These are phyloP conservation scores for Xerocomellus dryophilus DNA, from an alignment of 768 basidiomycete species.

Conservation along the genomic window DNA sequence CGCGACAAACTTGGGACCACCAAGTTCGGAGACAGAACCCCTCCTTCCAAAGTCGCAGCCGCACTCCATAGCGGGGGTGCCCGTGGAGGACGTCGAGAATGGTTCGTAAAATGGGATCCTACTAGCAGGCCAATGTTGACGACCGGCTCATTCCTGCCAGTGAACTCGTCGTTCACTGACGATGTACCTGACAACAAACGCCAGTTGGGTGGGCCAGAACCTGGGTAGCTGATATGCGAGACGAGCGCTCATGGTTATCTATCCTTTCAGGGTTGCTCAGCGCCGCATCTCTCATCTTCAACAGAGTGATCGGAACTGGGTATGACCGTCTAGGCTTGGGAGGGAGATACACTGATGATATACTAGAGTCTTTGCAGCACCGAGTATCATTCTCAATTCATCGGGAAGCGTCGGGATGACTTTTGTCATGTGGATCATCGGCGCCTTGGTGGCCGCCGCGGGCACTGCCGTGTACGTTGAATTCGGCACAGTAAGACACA, in stretches of 20 bases:
- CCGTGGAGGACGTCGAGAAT: slow-evolving; percentile 5
- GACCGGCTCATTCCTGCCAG: slow-evolving; percentile 1
- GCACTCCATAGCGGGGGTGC: background rate
- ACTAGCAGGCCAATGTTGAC: background rate
- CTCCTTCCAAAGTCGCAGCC: slow-evolving; percentile 11
- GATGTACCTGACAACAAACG: slow-evolving; percentile 48
- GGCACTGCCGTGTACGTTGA: slow-evolving; percentile 76
- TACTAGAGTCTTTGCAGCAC: slow-evolving; percentile 65
- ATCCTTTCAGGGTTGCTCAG: slow-evolving; percentile 35
- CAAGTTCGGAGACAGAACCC: slow-evolving; percentile 21
- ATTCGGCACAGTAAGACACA: slow-evolving; percentile 57
- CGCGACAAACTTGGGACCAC: background rate
- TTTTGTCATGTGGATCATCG: slow-evolving; percentile 68
- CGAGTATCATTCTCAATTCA: slow-evolving; percentile 61
- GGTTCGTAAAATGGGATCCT: slow-evolving; percentile 10
- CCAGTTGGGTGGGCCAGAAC: slow-evolving; percentile 49
- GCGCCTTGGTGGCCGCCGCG: slow-evolving; percentile 58
- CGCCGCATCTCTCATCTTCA: slow-evolving; percentile 67
- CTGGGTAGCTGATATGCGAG: background rate
- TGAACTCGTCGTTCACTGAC: slow-evolving; percentile 30
- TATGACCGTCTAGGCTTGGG: slow-evolving; percentile 21
- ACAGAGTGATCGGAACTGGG: slow-evolving; percentile 75
- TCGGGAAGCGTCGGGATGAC: slow-evolving; percentile 71
- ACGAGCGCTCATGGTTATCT: background rate
- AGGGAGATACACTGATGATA: background rate